Evolutionary conservation across 1,284 basidiomycete genomes (phyloP), one percentile per base, ranked within the genome.

Genomic region (Sporisorium reilianum): DNA sequence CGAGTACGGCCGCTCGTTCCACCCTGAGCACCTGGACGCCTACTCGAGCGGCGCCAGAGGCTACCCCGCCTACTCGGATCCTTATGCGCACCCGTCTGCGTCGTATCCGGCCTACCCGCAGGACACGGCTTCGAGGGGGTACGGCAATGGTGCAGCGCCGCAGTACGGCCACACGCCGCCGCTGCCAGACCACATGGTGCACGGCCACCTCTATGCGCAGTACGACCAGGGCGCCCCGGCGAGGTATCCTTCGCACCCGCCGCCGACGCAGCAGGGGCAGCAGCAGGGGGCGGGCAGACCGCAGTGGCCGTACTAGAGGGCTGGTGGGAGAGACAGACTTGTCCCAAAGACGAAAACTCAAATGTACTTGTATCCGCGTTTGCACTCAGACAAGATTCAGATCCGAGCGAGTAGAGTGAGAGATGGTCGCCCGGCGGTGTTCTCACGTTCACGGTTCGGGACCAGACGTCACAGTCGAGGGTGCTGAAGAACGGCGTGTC

Each of bases 331-430:
- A 18, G n/a, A 11, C 40, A 42, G 40, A n/a, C n/a, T n/a, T n/a
- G n/a, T n/a, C n/a, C n/a, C n/a, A n/a, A n/a, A 7, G 11, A 30
- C 20, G 32, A 34, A 53, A 42, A 16, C 46, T 32, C 34, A 46
- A 40, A 32, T 64, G 62, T 64, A 64, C 62, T 64, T 64, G 50
- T 64, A 64, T 49, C 62, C n/a, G 14, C 22, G 10, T 11, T 30
- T 16, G 10, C n/a, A 41, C 38, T 41, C 38, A 41, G 18, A 41
- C 30, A 22, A 14, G 10, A 20, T 25, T 36, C 23, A 46, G 7
- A 41, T 40, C 38, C 38, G n/a, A n/a, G n/a, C n/a, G n/a, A n/a
- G n/a, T n/a, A n/a, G n/a, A n/a, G n/a, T n/a, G n/a, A n/a, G n/a
- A n/a, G n/a, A n/a, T n/a, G n/a, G n/a, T n/a, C n/a, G n/a, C n/a